These are phyloP conservation scores for Geranium rotundifolium DNA, from an alignment of 345 rosid species.

Conservation along the genomic window DNA sequence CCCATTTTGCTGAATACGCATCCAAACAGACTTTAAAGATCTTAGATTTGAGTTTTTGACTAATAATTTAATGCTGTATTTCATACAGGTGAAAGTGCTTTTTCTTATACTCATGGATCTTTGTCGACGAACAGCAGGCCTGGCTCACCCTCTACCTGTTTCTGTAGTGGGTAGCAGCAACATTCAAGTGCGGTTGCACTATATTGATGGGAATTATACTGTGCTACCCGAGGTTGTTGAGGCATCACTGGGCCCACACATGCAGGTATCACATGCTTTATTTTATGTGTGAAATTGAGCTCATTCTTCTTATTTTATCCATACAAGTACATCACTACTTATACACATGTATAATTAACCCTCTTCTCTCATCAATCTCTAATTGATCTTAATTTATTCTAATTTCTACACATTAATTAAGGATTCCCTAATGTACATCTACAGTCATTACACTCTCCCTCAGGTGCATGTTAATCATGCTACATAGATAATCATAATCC, in stretches of 20 bases:
- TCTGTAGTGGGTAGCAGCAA: conserved; percentile 86
- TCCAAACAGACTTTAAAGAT: neutral
- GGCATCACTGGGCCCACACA: conserved; percentile 98
- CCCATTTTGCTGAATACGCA: neutral
- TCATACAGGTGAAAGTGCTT: conserved; percentile 82
- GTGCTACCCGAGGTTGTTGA: conserved; percentile 98
- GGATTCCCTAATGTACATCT: too few species aligned
- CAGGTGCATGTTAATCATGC: too few species aligned
- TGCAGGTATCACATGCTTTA: conserved; percentile 56
- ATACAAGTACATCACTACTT: too few species aligned
- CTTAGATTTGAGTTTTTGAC: conserved; percentile 5
- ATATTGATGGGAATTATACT: conserved; percentile 91
- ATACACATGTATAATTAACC: too few species aligned
- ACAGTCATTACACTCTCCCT: too few species aligned
- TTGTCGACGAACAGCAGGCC: conserved; percentile 69
- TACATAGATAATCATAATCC: too few species aligned
- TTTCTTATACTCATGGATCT: conserved; percentile 97
- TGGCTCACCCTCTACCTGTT: conserved; percentile 71
- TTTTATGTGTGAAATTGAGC: neutral
- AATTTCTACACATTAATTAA: too few species aligned
- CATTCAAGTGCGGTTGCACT: conserved; percentile 95
- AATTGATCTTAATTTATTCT: too few species aligned
- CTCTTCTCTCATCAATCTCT: too few species aligned
- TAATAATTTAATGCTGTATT: conserved; percentile 2
- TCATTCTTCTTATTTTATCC: neutral